phyloP scores from a whole-genome alignment of 805 yeast species.

The Teunomyces barrocoloradensis region DNA sequence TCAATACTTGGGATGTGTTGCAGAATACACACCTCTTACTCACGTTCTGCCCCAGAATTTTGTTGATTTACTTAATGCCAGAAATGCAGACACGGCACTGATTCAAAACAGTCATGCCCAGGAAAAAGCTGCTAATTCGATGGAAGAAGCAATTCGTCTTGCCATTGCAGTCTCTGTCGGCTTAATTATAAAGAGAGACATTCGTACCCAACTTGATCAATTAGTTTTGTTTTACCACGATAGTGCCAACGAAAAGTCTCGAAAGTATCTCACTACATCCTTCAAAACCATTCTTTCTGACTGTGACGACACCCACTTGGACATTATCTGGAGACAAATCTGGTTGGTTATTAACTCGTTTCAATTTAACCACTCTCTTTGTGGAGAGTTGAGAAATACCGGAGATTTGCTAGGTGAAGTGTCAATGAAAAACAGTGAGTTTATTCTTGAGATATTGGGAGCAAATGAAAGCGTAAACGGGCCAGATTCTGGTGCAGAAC shows the following conservation, averaged over 20 bases:
- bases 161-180: slow-evolving; percentile 11
- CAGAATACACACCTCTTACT: slow-evolving; percentile 14
- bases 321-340: slow-evolving; percentile 24
- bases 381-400: slow-evolving; percentile 28
- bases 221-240: slow-evolving; percentile 7
- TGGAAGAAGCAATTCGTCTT: slow-evolving; percentile 5
- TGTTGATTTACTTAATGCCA: slow-evolving; percentile 25
- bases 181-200: slow-evolving; percentile 6
- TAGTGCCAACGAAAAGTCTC: slow-evolving; percentile 3
- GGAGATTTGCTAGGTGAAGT: slow-evolving; percentile 38
- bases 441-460: slow-evolving; percentile 16
- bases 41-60: slow-evolving; percentile 35
- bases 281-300: slow-evolving; percentile 17
- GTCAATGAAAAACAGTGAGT: slow-evolving; percentile 10
- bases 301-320: slow-evolving; percentile 14
- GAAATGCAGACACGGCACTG: slow-evolving; percentile 7
- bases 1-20: slow-evolving; percentile 50
- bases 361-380: slow-evolving; percentile 15
- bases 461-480: slow-evolving; percentile 1
- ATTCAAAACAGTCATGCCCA: not conserved
- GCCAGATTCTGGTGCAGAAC: not conserved
- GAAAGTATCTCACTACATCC: slow-evolving; percentile 10
- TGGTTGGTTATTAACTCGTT: slow-evolving; percentile 16
- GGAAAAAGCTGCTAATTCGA: slow-evolving; percentile 5
- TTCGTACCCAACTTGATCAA: slow-evolving; percentile 1